phyloP scores from a whole-genome alignment of 2,329 filamentous ascomycete genomes.

The Trichoderma afroharzianum region DNA sequence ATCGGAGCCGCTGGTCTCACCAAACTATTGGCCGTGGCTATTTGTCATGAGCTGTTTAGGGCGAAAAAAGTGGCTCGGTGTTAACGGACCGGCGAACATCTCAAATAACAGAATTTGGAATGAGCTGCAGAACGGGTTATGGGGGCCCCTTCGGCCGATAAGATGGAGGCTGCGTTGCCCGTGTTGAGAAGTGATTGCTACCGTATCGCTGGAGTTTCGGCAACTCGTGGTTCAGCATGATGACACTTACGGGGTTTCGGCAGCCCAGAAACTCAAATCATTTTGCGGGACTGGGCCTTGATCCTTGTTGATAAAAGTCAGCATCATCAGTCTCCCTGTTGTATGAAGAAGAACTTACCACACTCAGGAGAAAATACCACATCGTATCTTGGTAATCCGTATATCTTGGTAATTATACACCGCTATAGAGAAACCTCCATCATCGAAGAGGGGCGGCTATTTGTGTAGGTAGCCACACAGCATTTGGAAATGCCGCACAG shows the following conservation, averaged over 20 bases:
- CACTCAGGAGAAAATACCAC: background rate
- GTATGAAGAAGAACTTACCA: background rate
- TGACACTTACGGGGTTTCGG: background rate
- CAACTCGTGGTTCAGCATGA: background rate
- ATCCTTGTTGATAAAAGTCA: constrained; percentile 4
- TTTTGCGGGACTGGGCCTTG: background rate
- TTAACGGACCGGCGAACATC: background rate
- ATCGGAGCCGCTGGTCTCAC: background rate
- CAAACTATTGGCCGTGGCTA: constrained; percentile 1
- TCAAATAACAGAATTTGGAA: constrained; percentile 15
- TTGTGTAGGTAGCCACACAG: background rate
- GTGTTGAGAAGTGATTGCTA: background rate
- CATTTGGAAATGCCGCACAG: background rate
- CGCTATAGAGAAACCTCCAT: background rate
- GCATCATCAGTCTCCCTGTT: background rate
- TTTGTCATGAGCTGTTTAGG: constrained; percentile 6
- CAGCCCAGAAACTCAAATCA: constrained; percentile 12
- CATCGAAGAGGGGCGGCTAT: background rate
- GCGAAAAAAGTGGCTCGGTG: background rate
- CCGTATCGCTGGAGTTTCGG: background rate
- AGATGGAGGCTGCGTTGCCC: background rate
- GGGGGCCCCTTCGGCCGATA: background rate
- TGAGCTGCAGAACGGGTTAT: constrained; percentile 5
- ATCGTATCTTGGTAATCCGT: background rate
- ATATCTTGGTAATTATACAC: background rate